Evolutionary conservation across 2,329 filamentous ascomycete genomes (phyloP), one percentile per base, ranked within the genome.

Genomic region (Didymosphaeria variabile): DNA sequence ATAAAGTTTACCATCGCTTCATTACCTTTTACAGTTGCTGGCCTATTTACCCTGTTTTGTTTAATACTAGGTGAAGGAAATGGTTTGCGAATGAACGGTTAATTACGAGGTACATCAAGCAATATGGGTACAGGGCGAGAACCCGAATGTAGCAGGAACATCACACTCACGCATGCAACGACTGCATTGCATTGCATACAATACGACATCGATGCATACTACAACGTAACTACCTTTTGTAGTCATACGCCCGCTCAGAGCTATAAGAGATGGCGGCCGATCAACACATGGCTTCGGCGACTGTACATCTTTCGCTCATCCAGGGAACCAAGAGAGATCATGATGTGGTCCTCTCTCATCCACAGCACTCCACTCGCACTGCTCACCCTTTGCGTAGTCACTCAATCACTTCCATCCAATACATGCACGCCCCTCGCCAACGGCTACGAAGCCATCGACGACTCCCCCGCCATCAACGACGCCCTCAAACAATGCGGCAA

Each of bases 391-490:
- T 17, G 3, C 19, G 17, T 2, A n/a, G 3, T 23, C n/a, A 26
- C 52, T 15, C 17, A 10, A 31, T 8, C 38, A 45, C 7, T n/a
- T 10, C 45, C 45, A 5, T 21, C 40, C 7, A 57, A 76, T 23
- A 64, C 69, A 40, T 80, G 78, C 58, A 79, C 74, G 0, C 74
- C 76, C 0, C 61, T 52, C 7, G 66, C 74, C 17, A 72, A 73
- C 10, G 75, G 75, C 19, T 71, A 66, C 7, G 62, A 70, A 2
- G 75, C 73, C 2, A 75, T 66, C 0, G 80, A 83, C 50, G 82
- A 84, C 61, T 74, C 77, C 0, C 81, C 81, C 1, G 79, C 80
- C 1, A 83, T 84, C 51, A 65, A 71, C 38, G 71, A 76, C 2
- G 81, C 82, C 1, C 77, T 84, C 23, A 55, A 73, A 9, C 66